These are phyloP conservation scores for Hypoxylon lienhwacheense DNA, from an alignment of 495 filamentous ascomycete species.

Conservation along the genomic window DNA sequence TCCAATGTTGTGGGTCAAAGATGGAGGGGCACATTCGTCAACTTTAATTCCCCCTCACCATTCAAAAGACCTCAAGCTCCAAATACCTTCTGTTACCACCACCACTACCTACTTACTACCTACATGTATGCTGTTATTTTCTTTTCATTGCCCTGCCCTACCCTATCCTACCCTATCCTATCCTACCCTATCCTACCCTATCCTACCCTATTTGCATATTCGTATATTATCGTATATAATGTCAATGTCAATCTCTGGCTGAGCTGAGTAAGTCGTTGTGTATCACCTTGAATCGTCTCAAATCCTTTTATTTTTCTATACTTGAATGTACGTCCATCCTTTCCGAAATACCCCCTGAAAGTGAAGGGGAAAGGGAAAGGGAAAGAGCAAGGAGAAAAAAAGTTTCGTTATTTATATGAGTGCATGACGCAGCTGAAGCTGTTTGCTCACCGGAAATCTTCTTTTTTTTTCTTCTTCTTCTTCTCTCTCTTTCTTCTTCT, in stretches of 20 bases:
- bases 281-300: conserved; percentile 1
- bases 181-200: conserved; percentile 18
- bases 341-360: conserved; percentile 9
- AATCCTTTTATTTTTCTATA: conserved; percentile 13
- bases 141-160: conserved; percentile 19
- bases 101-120: too few species aligned
- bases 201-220: conserved; percentile 12
- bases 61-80: conserved; percentile 27
- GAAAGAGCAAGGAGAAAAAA: too few species aligned
- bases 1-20: conserved; percentile 12
- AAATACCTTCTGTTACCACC: too few species aligned
- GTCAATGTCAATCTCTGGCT: conserved; percentile 20
- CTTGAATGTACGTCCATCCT: too few species aligned
- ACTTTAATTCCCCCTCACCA: conserved; percentile 32
- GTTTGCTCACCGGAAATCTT: conserved; percentile 10
- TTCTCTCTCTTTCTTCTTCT: not conserved
- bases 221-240: conserved; percentile 10
- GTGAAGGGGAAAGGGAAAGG: too few species aligned
- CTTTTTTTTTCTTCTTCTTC: not conserved
- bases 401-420: conserved; percentile 17
- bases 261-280: conserved; percentile 30
- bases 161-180: conserved; percentile 19
- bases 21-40: conserved; percentile 35
- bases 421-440: conserved; percentile 7
- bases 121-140: conserved; percentile 12